Base-by-base conservation (phyloP, 2,329 filamentous ascomycete species). In the Fusarium sp. region DNA sequence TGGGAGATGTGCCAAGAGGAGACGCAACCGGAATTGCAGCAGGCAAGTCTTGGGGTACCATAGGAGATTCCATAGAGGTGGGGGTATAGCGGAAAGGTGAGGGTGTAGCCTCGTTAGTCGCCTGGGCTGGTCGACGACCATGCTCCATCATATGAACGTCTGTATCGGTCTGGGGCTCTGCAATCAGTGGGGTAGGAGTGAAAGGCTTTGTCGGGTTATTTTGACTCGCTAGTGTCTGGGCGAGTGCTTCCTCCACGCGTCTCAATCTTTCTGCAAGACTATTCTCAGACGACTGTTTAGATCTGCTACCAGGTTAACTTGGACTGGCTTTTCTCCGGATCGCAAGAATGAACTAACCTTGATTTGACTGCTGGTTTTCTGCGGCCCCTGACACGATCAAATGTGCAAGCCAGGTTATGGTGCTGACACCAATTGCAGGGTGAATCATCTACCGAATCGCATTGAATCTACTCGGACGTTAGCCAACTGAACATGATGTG, bases 391-490 rank as follows among this genome's bases (percentile, higher is more conserved):
- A 68, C 64, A 13, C 74, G 65, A 31, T 75, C 59, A 28, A 75
- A 75, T 11, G 74, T 75, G 31, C 73, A 75, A 8, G 61, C 49
- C 16, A 75, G 26, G 11, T 62, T 61, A 43, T 74, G 73, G 28
- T 75, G 73, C 16, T 71, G 45, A 34, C 73, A 75, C 72, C 73
- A 75, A 50, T 75, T 70, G 26, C 73, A 75, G 16, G 58, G 61
- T 18, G 46, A 12, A 21, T 49, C 37, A 16, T 31, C 58, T 19
- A 59, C 56, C 16, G 55, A 64, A 50, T 74, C 67, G 21, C 72
- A 74, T 30, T 74, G 72, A 44, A 74, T 74, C 72, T 30, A 12
- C 1, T 74, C 3, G 4, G 11, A 10, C 37, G 26, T 72, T 25
- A 70, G 57, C 31, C 37, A 60, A 45, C 18, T 37, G 25, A 9